Evolutionary conservation across 345 rosid genomes (phyloP).

Genomic region (Rhodomyrtus tomentosa): DNA sequence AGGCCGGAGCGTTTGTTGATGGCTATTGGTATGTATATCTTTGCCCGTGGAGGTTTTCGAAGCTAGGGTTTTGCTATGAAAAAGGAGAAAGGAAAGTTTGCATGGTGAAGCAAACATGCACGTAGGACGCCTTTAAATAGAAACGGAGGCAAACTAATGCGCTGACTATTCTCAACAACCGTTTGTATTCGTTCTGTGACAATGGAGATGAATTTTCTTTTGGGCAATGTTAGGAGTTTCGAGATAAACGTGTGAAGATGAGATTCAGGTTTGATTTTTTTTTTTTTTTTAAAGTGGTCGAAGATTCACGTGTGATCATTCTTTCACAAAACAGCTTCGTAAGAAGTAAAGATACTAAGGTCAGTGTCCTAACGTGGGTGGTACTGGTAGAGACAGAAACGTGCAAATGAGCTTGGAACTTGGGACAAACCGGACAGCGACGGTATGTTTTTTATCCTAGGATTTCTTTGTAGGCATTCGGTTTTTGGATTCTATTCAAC

Average conservation of each 20-base stretch:
- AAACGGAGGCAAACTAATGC: neutral
- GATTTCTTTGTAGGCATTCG: too few species aligned
- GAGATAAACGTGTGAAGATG: neutral
- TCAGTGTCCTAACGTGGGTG: too few species aligned
- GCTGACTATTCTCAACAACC: neutral
- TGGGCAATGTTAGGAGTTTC: neutral
- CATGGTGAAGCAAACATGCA: neutral
- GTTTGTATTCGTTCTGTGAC: neutral
- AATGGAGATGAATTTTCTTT: neutral
- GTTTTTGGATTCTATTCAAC: too few species aligned
- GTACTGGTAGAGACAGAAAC: too few species aligned
- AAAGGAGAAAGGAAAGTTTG: neutral
- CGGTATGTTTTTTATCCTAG: too few species aligned
- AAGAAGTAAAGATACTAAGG: too few species aligned
- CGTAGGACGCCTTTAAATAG: neutral
- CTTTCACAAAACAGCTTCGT: too few species aligned
- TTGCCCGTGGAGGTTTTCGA: neutral
- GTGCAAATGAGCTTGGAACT: too few species aligned
- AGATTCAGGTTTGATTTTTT: too few species aligned
- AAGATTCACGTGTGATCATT: too few species aligned
- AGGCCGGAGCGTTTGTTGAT: neutral
- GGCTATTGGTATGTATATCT: neutral
- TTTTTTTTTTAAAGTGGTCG: too few species aligned
- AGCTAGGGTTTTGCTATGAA: neutral
- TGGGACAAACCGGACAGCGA: too few species aligned